Conservation (phyloP, 2,329 filamentous ascomycete species). For the Piedraia hortae region DNA sequence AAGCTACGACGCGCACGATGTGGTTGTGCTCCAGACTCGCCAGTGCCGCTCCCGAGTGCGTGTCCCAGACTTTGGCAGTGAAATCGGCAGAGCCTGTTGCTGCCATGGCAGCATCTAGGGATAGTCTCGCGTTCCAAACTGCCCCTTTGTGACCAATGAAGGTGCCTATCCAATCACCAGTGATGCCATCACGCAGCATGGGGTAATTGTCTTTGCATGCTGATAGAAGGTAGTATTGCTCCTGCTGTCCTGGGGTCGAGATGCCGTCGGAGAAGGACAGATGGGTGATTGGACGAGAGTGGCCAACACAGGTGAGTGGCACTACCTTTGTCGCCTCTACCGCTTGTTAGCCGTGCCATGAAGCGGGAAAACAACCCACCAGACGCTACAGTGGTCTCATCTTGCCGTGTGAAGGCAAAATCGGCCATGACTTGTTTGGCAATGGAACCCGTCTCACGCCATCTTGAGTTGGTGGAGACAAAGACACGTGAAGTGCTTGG, state of each 20-base stretch:
- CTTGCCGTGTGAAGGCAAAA: slow-evolving; percentile 12
- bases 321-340: slow-evolving; percentile 32
- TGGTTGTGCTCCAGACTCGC: slow-evolving; percentile 76
- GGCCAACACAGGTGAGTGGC: slow-evolving; percentile 78
- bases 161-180: slow-evolving; percentile 92
- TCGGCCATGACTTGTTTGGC: no score
- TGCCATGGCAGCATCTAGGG: slow-evolving; percentile 61
- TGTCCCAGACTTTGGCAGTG: slow-evolving; percentile 80
- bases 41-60: slow-evolving; percentile 69
- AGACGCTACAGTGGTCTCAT: slow-evolving; percentile 9
- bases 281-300: slow-evolving; percentile 77
- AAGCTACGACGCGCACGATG: slow-evolving; percentile 82
- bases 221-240: slow-evolving; percentile 60
- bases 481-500: no score
- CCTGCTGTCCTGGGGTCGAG: slow-evolving; percentile 4
- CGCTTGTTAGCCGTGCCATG: slow-evolving; percentile 1
- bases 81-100: slow-evolving; percentile 93
- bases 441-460: no score
- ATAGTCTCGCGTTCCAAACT: slow-evolving; percentile 85
- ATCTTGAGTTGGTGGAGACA: no score
- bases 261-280: slow-evolving; percentile 66
- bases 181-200: slow-evolving; percentile 89
- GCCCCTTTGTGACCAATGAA: slow-evolving; percentile 96
- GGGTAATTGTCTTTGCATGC: slow-evolving; percentile 72
- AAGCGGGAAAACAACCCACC: slow-evolving; percentile 5